Percentiles rank a stretch among this genome's conserved stretches.
Evolutionary conservation across 208 protist genomes (phyloP).

Genomic region (Trypanosoma boissoni): DNA sequence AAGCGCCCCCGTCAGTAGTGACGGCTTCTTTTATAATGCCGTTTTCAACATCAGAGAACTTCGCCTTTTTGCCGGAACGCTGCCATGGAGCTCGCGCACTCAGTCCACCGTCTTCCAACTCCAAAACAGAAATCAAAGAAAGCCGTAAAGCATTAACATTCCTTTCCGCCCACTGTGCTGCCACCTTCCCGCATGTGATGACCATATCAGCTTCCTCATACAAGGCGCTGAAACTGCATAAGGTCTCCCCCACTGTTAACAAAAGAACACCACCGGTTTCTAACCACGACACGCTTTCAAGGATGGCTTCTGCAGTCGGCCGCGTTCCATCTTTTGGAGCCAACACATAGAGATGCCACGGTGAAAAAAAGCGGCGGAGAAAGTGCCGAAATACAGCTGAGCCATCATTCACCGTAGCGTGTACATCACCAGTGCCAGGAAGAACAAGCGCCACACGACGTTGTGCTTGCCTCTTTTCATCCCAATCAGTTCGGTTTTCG

Average conservation of each 20-base stretch:
- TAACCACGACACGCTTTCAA: slow-evolving; percentile 30
- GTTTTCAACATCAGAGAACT: not conserved
- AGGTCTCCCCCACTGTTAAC: slow-evolving; percentile 47
- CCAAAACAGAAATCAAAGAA: slow-evolving; percentile 13
- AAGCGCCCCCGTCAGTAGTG: not conserved
- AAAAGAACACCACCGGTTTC: slow-evolving; percentile 60
- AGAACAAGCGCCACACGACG: slow-evolving; percentile 51
- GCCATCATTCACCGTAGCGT: slow-evolving; percentile 9
- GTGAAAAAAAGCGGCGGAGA: slow-evolving; percentile 49
- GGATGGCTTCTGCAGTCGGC: slow-evolving; percentile 1
- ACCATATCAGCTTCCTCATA: slow-evolving; percentile 62
- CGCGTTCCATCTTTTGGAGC: slow-evolving; percentile 5
- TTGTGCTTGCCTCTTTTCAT: not conserved
- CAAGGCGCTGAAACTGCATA: slow-evolving; percentile 43
- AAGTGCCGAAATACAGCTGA: slow-evolving; percentile 34
- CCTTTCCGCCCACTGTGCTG: slow-evolving; percentile 36
- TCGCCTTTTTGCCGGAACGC: not conserved
- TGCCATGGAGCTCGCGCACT: slow-evolving; percentile 2
- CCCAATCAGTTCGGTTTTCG: not conserved
- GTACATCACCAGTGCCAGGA: slow-evolving; percentile 17
- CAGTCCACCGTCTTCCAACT: not conserved
- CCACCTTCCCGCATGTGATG: slow-evolving; percentile 58
- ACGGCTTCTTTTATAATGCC: slow-evolving; percentile 1
- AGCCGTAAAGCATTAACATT: not conserved
- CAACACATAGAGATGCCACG: slow-evolving; percentile 43